A percentile compares a stretch with the other conserved stretches of the same genome.
These are phyloP conservation scores for Morella rubra DNA, from an alignment of 306 rosid species.

Conservation along the genomic window DNA sequence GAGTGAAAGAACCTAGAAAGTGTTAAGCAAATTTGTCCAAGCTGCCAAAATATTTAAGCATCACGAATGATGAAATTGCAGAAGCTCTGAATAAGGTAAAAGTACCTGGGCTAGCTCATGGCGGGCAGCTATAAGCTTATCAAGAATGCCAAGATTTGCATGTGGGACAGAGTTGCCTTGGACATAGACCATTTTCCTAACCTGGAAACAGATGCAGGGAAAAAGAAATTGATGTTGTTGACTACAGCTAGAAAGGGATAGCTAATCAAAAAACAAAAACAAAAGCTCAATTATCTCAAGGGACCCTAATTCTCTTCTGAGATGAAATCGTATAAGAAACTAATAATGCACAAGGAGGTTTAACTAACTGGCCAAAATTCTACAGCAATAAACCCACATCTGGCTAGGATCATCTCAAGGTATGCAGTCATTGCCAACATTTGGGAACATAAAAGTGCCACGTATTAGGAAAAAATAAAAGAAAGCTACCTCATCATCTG, in stretches of 20 bases:
- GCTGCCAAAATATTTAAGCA: not conserved
- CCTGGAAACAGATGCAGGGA: conserved; percentile 43
- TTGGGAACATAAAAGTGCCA: conserved; percentile 2
- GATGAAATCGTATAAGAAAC: conserved; percentile 20
- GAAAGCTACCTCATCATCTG: conserved; percentile 69
- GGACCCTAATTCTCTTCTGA: conserved; percentile 4
- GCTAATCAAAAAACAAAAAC: not conserved
- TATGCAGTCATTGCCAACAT: conserved; percentile 22
- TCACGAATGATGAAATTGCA: not conserved
- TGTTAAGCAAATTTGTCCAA: not conserved
- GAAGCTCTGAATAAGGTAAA: conserved; percentile 9
- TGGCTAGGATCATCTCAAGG: conserved; percentile 17
- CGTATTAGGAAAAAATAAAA: conserved; percentile 13
- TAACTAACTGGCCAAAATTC: conserved; percentile 14
- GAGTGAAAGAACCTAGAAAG: not conserved
- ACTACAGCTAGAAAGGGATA: conserved; percentile 6
- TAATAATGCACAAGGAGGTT: not conserved
- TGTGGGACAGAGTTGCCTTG: conserved; percentile 70
- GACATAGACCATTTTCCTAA: conserved; percentile 74
- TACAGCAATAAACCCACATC: conserved; percentile 2
- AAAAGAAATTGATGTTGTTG: conserved; percentile 12
- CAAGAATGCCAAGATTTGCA: conserved; percentile 77
- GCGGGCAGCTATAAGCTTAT: conserved; percentile 75
- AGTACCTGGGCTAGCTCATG: conserved; percentile 76
- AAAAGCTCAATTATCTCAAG: not conserved